Percentiles rank a stretch among this genome's conserved stretches.
These are phyloP conservation scores for Acephala macrosclerotiorum DNA, from an alignment of 2,329 filamentous ascomycete species.

Conservation along the genomic window DNA sequence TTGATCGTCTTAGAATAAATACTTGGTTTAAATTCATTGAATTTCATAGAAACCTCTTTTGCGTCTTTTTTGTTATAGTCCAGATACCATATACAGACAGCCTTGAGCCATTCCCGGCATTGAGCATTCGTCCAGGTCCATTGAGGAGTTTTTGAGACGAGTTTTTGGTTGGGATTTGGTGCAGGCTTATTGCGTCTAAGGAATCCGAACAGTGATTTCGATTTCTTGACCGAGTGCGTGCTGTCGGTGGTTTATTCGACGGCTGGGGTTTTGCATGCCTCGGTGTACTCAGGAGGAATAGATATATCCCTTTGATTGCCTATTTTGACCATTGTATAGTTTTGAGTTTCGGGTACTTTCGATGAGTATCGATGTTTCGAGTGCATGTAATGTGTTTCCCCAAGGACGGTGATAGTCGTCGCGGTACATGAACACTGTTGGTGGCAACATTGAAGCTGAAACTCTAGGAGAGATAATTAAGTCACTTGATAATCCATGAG, in stretches of 20 bases:
- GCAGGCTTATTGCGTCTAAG: background rate
- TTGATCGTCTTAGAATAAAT: background rate
- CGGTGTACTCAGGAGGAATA: background rate
- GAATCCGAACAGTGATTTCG: background rate
- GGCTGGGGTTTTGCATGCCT: background rate
- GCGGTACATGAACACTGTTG: no score
- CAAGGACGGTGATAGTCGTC: no score
- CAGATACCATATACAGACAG: background rate
- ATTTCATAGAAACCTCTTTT: background rate
- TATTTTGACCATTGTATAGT: background rate
- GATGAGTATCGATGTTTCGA: background rate
- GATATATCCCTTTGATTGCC: background rate
- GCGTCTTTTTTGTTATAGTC: background rate
- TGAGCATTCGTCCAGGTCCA: slow-evolving; percentile 15
- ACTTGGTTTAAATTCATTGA: slow-evolving; percentile 1
- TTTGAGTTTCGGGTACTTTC: background rate
- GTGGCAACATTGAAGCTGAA: no score
- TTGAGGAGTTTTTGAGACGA: background rate
- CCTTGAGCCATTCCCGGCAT: slow-evolving; percentile 6
- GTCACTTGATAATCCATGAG: background rate
- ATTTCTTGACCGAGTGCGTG: background rate
- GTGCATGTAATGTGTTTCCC: no score
- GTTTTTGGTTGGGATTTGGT: background rate
- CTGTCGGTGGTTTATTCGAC: background rate
- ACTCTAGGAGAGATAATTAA: no score